Base-by-base conservation (phyloP, 2,329 filamentous ascomycete genomes). In the Diaporthe ilicicola region DNA sequence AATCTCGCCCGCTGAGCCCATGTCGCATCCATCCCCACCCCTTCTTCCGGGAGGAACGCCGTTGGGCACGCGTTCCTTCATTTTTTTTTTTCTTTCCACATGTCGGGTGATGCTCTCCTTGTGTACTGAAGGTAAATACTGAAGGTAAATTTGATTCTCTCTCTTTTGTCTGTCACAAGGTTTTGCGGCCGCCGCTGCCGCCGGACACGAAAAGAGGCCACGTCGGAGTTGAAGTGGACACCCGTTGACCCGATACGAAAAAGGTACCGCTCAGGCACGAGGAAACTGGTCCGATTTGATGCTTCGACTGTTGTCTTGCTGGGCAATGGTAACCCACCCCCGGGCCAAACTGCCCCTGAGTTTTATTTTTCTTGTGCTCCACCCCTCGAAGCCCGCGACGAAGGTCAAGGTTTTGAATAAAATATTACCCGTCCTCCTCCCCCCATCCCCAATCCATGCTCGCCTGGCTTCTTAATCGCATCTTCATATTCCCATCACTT, bases 131-230 rank as follows among this genome's bases (percentile, higher is more conserved):
- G n/a, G n/a, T n/a, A n/a, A n/a, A n/a, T n/a, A n/a, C n/a, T n/a
- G n/a, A n/a, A n/a, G n/a, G n/a, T 42, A 50, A 50, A 64, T 64
- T 64, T 50, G 29, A 42, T 64, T n/a, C n/a, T n/a, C n/a, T n/a
- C n/a, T n/a, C n/a, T n/a, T n/a, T n/a, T n/a, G n/a, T n/a, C n/a
- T n/a, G n/a, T n/a, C n/a, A n/a, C n/a, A n/a, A n/a, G n/a, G n/a
- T n/a, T n/a, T n/a, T n/a, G n/a, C n/a, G n/a, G n/a, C n/a, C n/a
- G 59, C 59, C 59, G 59, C 59, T 64, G 59, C 59, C 59, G 59
- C 42, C 42, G 6, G 13, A 7, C 24, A 12, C 50, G 50, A 53
- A 15, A 48, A 22, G 22, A 24, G 27, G n/a, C 59, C 59, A 62
- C 59, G 29, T 29, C 34, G 44, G 44, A 50, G 59, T 13, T 19